Evolutionary conservation across 169 alveolate genomes (phyloP).

Genomic region (Theileria parva): DNA sequence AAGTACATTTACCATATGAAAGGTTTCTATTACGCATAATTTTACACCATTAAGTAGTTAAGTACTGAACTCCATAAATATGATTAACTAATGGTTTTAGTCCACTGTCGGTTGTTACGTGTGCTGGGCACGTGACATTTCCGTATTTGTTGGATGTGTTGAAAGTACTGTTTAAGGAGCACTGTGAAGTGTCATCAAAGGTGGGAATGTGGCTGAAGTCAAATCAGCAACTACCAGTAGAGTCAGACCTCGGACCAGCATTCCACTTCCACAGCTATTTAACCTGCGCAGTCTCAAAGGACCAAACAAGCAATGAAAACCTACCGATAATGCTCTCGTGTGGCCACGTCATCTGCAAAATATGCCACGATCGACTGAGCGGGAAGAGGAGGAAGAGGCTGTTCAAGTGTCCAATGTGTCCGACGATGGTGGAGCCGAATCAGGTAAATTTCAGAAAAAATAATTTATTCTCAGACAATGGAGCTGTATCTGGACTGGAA

Average conservation of each 20-base stretch:
- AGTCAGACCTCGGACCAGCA: slow-evolving; percentile 68
- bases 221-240: slow-evolving; percentile 63
- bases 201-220: slow-evolving; percentile 49
- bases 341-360: slow-evolving; percentile 68
- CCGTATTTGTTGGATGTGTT: slow-evolving; percentile 49
- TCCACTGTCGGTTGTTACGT: slow-evolving; percentile 53
- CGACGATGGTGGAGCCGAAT: slow-evolving; percentile 35
- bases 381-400: slow-evolving; percentile 38
- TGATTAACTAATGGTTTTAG: slow-evolving; percentile 18
- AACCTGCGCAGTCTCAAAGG: slow-evolving; percentile 72
- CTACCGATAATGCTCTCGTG: slow-evolving; percentile 68
- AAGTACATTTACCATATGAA: slow-evolving; percentile 58
- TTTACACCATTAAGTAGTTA: neutral
- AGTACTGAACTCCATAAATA: neutral
- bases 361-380: slow-evolving; percentile 52
- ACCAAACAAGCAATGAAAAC: slow-evolving; percentile 63
- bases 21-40: slow-evolving; percentile 24
- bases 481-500: slow-evolving; percentile 58
- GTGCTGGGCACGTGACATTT: slow-evolving; percentile 61
- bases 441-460: slow-evolving; percentile 24
- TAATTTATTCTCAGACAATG: slow-evolving; percentile 21
- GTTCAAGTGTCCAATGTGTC: slow-evolving; percentile 72
- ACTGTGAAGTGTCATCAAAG: slow-evolving; percentile 37
- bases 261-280: slow-evolving; percentile 72
- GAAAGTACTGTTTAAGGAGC: slow-evolving; percentile 9